Base-by-base conservation (phyloP, 805 yeast species). In the Barnettozyma populi region DNA sequence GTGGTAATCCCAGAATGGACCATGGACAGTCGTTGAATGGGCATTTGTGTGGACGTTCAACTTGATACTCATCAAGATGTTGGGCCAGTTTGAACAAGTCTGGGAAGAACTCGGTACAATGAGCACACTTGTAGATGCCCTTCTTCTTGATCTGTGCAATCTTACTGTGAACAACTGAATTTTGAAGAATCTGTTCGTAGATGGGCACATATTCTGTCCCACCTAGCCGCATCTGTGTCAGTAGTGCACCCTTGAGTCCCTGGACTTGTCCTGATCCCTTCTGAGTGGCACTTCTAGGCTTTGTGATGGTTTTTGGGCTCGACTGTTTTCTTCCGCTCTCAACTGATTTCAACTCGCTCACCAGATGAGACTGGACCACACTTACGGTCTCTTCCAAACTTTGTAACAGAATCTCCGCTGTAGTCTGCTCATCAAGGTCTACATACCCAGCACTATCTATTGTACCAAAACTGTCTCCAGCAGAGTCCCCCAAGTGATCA, bases 21-120 rank as follows among this genome's bases (percentile, higher is more conserved):
- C 79, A 77, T 2, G 76, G 74, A 54, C 81, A 76, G 18, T 67
- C 63, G 18, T 59, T 54, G 44, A 71, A 66, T 2, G 76, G 76
- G 49, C 81, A 77, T 44, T 73, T 74, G 57, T 61, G 70, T 13
- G 65, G 66, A 40, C 80, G 61, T 11, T 54, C 57, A 13, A 72
- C 61, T 31, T 68, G 57, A 48, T 48, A 62, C 38, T 65, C 65
- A 55, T 77, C 81, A 51, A 77, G 53, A 53, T 77, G 82, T 13
- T 57, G 48, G 0, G 76, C 74, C 40, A 70, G 66, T 14, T 64
- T 66, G 14, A 65, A 60, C 8, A 74, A 55, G 10, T 68, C 67
- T 6, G 67, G 50, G 54, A 73, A 75, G 18, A 60, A 62, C 24
- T 63, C 59, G 0, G 72, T 57, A 48, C 81, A 76, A 48, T 76